These are phyloP conservation scores for Syzygium syzygioides DNA, from an alignment of 441 rosid species.

Conservation along the genomic window DNA sequence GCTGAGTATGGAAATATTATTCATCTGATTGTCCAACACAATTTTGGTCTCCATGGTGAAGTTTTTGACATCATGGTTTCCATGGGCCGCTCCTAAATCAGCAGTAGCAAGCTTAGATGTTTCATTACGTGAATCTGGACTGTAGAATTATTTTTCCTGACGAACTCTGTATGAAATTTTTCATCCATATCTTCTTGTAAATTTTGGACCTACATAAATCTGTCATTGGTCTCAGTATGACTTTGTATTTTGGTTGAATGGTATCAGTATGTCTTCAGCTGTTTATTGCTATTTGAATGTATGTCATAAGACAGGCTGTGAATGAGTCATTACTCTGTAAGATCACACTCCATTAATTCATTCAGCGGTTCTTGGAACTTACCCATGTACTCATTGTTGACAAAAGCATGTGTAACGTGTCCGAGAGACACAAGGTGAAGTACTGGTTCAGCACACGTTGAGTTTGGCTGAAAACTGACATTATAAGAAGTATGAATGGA, in stretches of 20 bases:
- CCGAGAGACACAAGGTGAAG: conserved; percentile 44
- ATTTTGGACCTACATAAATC: background rate
- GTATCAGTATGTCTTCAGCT: background rate
- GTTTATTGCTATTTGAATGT: background rate
- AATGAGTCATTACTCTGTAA: background rate
- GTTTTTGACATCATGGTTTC: conserved; percentile 42
- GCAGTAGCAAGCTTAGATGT: background rate
- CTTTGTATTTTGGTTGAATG: background rate
- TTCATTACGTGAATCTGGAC: background rate
- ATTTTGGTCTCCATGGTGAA: conserved; percentile 38
- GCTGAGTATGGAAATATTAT: conserved; percentile 54
- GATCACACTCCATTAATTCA: background rate
- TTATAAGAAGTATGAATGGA: background rate
- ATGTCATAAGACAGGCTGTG: background rate
- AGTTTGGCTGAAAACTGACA: conserved; percentile 37
- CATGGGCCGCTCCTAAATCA: conserved; percentile 49
- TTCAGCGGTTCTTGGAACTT: background rate
- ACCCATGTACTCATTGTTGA: conserved; percentile 40
- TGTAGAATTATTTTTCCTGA: background rate
- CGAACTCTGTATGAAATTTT: background rate
- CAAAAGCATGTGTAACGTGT: conserved; percentile 48
- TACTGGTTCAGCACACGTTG: conserved; percentile 37
- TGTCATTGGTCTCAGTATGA: background rate
- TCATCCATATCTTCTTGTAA: background rate
- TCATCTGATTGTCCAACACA: conserved; percentile 26